phyloP scores from a whole-genome alignment of 768 basidiomycete species.

The Naganishia vishniacii region DNA sequence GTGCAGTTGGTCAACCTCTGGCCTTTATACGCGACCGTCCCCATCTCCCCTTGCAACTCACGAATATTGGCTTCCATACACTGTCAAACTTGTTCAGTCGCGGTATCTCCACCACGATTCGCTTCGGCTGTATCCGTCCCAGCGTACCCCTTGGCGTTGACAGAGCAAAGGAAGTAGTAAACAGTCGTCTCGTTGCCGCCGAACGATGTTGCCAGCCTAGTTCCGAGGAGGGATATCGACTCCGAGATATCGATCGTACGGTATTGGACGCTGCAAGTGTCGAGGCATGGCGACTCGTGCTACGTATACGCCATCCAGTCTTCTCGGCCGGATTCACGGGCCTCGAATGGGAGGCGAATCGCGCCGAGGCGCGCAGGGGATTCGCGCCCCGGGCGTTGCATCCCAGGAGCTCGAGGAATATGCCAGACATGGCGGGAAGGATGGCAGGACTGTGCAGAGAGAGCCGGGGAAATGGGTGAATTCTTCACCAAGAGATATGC shows the following conservation, averaged over 20 bases:
- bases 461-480: too few relatives aligned
- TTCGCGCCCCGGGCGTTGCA: conserved; percentile 1
- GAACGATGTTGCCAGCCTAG: background rate
- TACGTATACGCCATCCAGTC: background rate
- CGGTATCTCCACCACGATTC: conserved; percentile 36
- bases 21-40: too few relatives aligned
- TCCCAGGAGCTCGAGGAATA: conserved; percentile 4
- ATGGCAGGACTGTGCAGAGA: too few relatives aligned
- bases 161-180: background rate
- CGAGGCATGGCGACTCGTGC: background rate
- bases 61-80: conserved; percentile 39
- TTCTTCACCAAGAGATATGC: too few relatives aligned
- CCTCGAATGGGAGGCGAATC: background rate
- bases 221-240: background rate
- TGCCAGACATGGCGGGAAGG: background rate
- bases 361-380: background rate
- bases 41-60: too few relatives aligned
- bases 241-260: background rate
- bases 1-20: too few relatives aligned
- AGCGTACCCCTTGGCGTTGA: conserved; percentile 18
- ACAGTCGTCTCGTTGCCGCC: background rate
- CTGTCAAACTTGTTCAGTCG: conserved; percentile 14
- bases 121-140: conserved; percentile 42
- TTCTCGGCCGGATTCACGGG: background rate
- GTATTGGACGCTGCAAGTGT: background rate